Conservation (phyloP, 768 basidiomycete genomes). For the Trametes cubensis region DNA sequence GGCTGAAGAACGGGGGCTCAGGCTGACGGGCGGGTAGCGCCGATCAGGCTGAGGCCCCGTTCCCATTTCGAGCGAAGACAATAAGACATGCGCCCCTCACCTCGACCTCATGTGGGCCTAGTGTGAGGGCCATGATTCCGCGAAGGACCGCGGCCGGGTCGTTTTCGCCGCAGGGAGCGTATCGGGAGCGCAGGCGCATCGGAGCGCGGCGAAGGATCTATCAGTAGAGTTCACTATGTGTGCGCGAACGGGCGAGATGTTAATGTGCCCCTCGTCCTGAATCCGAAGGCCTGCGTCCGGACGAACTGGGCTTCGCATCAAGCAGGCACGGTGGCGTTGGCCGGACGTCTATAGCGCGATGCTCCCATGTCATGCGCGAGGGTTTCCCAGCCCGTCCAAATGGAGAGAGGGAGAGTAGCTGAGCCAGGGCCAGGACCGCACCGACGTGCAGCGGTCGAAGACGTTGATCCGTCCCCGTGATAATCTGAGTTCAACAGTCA, state of each 20-base stretch:
- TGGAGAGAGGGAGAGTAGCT: background rate
- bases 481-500: slow-evolving; percentile 1
- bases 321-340: slow-evolving; percentile 13
- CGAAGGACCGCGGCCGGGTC: background rate
- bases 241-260: background rate
- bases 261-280: background rate
- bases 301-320: background rate
- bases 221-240: background rate
- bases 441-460: background rate
- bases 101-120: background rate
- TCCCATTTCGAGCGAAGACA: slow-evolving; percentile 18
- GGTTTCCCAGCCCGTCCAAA: background rate
- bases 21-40: slow-evolving; percentile 1
- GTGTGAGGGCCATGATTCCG: background rate
- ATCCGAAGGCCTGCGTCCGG: background rate
- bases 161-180: background rate
- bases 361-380: background rate
- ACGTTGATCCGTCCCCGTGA: slow-evolving; percentile 1
- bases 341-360: background rate
- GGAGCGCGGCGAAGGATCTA: background rate
- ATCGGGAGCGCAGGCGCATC: background rate
- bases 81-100: slow-evolving; percentile 15
- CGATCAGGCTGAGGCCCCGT: slow-evolving; percentile 7
- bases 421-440: background rate
- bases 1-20: slow-evolving; percentile 2